Evolutionary conservation across 345 rosid species (phyloP), one percentile per base, ranked within the genome.

Genomic region (Eucalyptus shirleyi): DNA sequence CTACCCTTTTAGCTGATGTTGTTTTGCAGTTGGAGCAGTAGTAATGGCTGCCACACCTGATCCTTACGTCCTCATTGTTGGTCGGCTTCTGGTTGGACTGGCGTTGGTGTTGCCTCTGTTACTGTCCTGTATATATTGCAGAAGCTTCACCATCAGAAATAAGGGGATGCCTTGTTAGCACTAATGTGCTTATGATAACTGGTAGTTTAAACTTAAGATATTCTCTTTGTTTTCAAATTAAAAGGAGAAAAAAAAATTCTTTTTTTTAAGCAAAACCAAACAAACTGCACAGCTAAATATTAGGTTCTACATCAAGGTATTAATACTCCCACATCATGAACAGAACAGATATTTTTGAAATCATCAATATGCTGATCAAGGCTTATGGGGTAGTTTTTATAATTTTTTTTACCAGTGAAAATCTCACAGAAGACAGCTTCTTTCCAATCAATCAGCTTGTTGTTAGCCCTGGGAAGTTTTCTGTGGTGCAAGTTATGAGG

Each of bases 81-180:
- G 99, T 72, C 94, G 99, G 55, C 91, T 98, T 88, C 92, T 97
- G 42, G 96, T 96, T 89, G 99, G 99, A 72, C 91, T 97, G 99
- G 98, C 86, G 96, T 98, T 88, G 99, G 98, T 62, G 90, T 96
- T 60, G 98, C 99, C 44, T 98, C 99, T 86, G 98, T 96, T 30
- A 96, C 99, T 81, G 97, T 24, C 99, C 99, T 18, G 98, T 98
- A 88, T 98, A 97, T 89, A 98, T 98, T 86, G 99, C 99, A 2
- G 99, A 98, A 93, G 98, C 99, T 60, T 93, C 99, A 19, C 99
- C 99, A 6, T 96, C 99, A 10, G 99, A 98, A 96, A 93, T 97
- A 49, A 95, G 99, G 92, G 99, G 99, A 91, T 98, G 98, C 89
- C 94, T 98, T 86, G 99, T 98, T 55, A 96, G 99, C 92, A 98